Evolutionary conservation across 2,329 filamentous ascomycete species (phyloP).

Genomic region (Rhynchosporium secalis): DNA sequence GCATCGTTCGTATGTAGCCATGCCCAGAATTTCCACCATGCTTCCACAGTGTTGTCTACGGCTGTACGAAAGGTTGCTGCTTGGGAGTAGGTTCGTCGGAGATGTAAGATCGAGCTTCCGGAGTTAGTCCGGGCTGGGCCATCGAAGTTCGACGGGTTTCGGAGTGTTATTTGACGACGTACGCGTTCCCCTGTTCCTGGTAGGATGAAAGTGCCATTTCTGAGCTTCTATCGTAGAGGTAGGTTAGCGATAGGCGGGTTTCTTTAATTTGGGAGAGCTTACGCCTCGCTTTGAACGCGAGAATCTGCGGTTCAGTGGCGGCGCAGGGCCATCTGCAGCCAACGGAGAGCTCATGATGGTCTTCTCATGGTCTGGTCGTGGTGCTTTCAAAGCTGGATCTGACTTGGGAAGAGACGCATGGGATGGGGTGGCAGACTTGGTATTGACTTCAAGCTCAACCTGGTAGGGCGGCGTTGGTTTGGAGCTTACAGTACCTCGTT

Average conservation of each 20-base stretch:
- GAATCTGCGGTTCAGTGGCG: conserved; percentile 29
- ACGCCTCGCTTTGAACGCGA: conserved; percentile 34
- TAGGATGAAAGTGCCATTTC: conserved; percentile 83
- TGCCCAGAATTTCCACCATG: conserved; percentile 46
- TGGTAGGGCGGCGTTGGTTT: not conserved
- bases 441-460: not conserved
- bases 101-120: conserved; percentile 22
- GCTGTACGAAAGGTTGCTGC: conserved; percentile 40
- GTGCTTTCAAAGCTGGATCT: conserved; percentile 1
- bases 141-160: conserved; percentile 48
- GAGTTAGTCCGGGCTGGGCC: conserved; percentile 19
- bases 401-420: not conserved
- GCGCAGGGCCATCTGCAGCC: conserved; percentile 33
- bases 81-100: conserved; percentile 28
- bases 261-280: conserved; percentile 18
- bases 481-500: not conserved
- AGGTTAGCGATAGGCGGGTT: conserved; percentile 13
- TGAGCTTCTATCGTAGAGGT: conserved; percentile 59
- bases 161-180: conserved; percentile 76
- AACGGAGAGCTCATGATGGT: conserved; percentile 38
- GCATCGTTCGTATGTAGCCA: conserved; percentile 74
- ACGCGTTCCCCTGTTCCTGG: conserved; percentile 84
- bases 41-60: conserved; percentile 41
- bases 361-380: conserved; percentile 26
- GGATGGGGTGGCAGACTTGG: not conserved